Base-by-base conservation (phyloP, 139 green algal genomes). In the Pseudopediastrum boryanum region DNA sequence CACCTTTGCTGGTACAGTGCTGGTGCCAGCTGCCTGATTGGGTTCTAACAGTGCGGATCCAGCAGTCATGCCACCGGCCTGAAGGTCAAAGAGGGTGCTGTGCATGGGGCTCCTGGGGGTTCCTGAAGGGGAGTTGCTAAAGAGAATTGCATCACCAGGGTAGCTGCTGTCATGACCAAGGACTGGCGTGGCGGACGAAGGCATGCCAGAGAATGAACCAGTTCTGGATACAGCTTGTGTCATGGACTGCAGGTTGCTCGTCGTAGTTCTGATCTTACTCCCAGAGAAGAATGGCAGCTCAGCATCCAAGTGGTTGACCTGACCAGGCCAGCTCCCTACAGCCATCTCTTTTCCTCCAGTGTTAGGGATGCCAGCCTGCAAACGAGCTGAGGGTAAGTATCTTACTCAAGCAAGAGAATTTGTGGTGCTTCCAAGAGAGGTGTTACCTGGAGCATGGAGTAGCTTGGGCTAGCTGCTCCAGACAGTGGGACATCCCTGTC, bases 301-400 rank as follows among this genome's bases (percentile, higher is more conserved):
- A 51, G 74, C 74, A 29, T 81, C 74, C n/a, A 56, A 41, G n/a
- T 56, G 71, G 9, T 31, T 25, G n/a, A 33, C 44, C 46, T 44
- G 35, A 27, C 61, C 46, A 61, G 74, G 74, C 74, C 74, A 81
- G 48, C 74, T 81, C 35, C 74, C 74, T 7, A 81, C 63, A 13
- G 65, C 16, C 19, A 23, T 48, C 44, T 81, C 74, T 19, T 36
- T 36, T 19, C 10, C n/a, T 10, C 31, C n/a, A n/a, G 39, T 65
- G 54, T 27, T 27, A 65, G 9, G 43, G 21, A 58, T 48, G 62
- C 46, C 43, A 61, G 25, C 25, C 25, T 8, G 21, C 19, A n/a
- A 10, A 19, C 25, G 21, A 23, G 56, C 35, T 8, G 19, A 39
- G 25, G 35, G 56, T 19, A 27, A 19, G 10, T 68, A 13, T 19